Evolutionary conservation across 306 rosid genomes (phyloP).

Genomic region (Morella rubra): DNA sequence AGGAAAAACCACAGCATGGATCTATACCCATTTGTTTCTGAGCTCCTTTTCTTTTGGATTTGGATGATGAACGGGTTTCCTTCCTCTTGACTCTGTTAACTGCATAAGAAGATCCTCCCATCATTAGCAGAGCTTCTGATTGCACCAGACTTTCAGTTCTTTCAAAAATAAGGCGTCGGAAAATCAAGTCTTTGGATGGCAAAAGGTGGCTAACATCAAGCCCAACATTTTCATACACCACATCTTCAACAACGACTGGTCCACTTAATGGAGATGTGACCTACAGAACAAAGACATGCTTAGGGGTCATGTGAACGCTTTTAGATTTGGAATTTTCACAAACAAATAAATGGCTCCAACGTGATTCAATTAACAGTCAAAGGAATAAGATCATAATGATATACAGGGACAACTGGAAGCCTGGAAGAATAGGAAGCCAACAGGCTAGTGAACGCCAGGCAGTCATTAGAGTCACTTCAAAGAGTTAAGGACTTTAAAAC

Average conservation of each 20-base stretch:
- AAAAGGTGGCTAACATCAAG: constrained; percentile 51
- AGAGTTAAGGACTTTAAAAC: not conserved
- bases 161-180: constrained; percentile 89
- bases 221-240: constrained; percentile 69
- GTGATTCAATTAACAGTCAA: not conserved
- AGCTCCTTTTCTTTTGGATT: constrained; percentile 60
- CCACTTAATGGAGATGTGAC: constrained; percentile 83
- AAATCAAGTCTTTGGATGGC: constrained; percentile 65
- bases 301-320: constrained; percentile 27
- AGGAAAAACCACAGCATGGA: not conserved
- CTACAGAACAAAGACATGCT: constrained; percentile 46
- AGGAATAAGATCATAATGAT: not conserved
- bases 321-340: constrained; percentile 19
- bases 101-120: constrained; percentile 38
- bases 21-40: constrained; percentile 50
- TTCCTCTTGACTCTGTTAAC: constrained; percentile 47
- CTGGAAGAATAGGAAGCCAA: not conserved
- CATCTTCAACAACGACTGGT: constrained; percentile 79
- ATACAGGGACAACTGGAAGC: not conserved
- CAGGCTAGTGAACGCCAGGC: not conserved
- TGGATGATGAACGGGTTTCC: constrained; percentile 58
- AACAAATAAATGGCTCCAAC: not conserved
- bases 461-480: not conserved
- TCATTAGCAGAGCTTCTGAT: constrained; percentile 81
- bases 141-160: constrained; percentile 87